Percentiles rank a stretch among this genome's conserved stretches.
Conservation (phyloP, 1,284 basidiomycete species). For the Sporisorium exsertum region DNA sequence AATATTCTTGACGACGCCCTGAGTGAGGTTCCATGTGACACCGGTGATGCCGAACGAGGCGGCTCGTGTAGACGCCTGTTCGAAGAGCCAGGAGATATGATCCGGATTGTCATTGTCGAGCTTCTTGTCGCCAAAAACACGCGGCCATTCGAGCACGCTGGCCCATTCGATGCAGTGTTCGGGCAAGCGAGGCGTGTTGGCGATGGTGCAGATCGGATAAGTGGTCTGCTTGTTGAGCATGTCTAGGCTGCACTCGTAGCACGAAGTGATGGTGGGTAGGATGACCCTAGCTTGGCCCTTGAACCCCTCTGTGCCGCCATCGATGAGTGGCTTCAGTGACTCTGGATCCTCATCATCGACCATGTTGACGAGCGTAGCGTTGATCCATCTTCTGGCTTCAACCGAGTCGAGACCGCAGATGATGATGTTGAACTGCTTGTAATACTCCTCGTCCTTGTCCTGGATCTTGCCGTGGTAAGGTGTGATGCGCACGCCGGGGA, state of each 20-base stretch:
- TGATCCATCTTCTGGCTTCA: constrained; percentile 93
- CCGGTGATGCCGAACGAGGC: constrained; percentile 95
- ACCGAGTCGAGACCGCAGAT: constrained; percentile 96
- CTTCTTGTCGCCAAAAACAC: constrained; percentile 76
- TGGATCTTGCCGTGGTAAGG: constrained; percentile 99
- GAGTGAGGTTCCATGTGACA: constrained; percentile 96
- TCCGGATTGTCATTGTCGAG: constrained; percentile 83
- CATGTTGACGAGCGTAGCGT: constrained; percentile 93
- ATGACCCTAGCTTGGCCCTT: constrained; percentile 98
- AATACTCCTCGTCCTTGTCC: constrained; percentile 95
- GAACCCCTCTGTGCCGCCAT: constrained; percentile 99
- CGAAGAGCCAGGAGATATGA: constrained; percentile 93
- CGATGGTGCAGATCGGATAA: constrained; percentile 98
- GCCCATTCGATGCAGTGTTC: constrained; percentile 99
- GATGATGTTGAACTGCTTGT: constrained; percentile 94
- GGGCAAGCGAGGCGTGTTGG: constrained; percentile 95
- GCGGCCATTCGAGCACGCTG: constrained; percentile 98
- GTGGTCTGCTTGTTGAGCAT: constrained; percentile 97
- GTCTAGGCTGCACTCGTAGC: constrained; percentile 97
- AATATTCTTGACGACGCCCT: constrained; percentile 99
- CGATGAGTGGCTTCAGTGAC: constrained; percentile 96
- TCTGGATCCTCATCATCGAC: constrained; percentile 85
- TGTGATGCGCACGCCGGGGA: constrained; percentile 91
- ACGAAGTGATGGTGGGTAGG: constrained; percentile 91
- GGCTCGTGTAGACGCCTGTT: constrained; percentile 78